Percentiles rank a stretch among this genome's conserved stretches.
Evolutionary conservation across 176 grass and related monocot genomes (phyloP).

Genomic region (Zea luxurians): DNA sequence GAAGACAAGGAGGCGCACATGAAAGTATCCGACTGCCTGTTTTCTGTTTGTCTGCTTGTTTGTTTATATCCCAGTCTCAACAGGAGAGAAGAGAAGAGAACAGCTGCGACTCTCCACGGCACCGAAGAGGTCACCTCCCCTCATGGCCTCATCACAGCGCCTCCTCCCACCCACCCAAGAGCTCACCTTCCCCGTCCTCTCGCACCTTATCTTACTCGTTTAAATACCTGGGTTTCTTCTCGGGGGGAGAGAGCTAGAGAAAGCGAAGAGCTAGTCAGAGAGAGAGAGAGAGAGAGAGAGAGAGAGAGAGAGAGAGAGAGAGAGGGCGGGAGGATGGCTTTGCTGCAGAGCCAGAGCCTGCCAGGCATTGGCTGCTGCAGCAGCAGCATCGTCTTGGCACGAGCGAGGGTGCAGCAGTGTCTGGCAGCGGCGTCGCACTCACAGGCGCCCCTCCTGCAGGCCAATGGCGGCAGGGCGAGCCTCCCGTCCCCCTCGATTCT

Average conservation of each 20-base stretch:
- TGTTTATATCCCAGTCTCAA: not conserved
- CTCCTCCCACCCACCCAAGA: constrained; percentile 36
- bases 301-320: no score
- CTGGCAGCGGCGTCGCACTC: constrained; percentile 43
- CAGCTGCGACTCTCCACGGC: constrained; percentile 22
- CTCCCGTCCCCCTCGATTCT: not conserved
- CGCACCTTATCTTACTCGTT: constrained; percentile 44
- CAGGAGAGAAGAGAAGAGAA: not conserved
- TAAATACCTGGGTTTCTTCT: constrained; percentile 10
- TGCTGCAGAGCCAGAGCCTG: constrained; percentile 44
- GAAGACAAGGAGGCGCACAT: constrained; percentile 31
- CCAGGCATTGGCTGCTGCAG: constrained; percentile 43
- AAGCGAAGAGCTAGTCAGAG: not conserved
- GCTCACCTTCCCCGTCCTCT: constrained; percentile 33
- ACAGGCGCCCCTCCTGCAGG: constrained; percentile 12
- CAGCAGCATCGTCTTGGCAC: constrained; percentile 27
- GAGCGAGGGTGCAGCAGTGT: constrained; percentile 19
- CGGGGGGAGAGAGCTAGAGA: not conserved
- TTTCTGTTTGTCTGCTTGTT: not conserved
- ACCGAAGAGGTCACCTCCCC: constrained; percentile 30
- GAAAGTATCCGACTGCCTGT: constrained; percentile 2
- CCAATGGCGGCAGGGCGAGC: constrained; percentile 23
- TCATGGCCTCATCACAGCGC: not conserved
- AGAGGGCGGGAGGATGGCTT: constrained; percentile 32
- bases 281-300: not conserved